Conservation (phyloP, 2,329 filamentous ascomycete genomes). For the Pseudonectria buxi region DNA sequence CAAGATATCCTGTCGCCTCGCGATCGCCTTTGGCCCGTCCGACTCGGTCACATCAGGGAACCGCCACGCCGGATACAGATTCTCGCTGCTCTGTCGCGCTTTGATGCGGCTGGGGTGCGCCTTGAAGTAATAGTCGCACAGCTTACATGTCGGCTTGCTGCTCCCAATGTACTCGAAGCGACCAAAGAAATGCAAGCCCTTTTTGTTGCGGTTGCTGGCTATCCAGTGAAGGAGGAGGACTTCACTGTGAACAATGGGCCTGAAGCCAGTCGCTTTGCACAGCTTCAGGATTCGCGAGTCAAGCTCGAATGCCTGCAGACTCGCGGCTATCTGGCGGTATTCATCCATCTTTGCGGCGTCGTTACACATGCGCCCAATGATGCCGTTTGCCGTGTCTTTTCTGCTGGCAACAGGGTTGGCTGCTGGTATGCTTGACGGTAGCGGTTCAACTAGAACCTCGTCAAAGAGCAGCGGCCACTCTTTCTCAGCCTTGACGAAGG, state of each 20-base stretch:
- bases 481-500: constrained; percentile 12
- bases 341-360: neutral
- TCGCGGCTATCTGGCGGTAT: constrained; percentile 7
- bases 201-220: constrained; percentile 2
- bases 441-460: constrained; percentile 18
- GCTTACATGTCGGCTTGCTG: constrained; percentile 34
- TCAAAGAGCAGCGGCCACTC: constrained; percentile 27
- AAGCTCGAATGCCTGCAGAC: constrained; percentile 18
- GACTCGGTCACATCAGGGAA: constrained; percentile 25
- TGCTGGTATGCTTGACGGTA: constrained; percentile 19
- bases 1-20: constrained; percentile 14
- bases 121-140: constrained; percentile 33
- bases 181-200: constrained; percentile 21
- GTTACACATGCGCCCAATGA: constrained; percentile 18
- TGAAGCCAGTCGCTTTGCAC: constrained; percentile 9
- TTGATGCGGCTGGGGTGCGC: constrained; percentile 18
- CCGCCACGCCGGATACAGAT: constrained; percentile 34
- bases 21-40: constrained; percentile 2
- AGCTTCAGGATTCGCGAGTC: constrained; percentile 16
- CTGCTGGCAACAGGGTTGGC: constrained; percentile 13
- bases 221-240: constrained; percentile 24
- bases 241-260: constrained; percentile 31
- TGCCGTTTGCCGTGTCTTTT: constrained; percentile 10
- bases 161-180: constrained; percentile 31
- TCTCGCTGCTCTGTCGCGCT: constrained; percentile 27